Base-by-base conservation (phyloP, 768 basidiomycete species). In the Naematelia aurantialba region DNA sequence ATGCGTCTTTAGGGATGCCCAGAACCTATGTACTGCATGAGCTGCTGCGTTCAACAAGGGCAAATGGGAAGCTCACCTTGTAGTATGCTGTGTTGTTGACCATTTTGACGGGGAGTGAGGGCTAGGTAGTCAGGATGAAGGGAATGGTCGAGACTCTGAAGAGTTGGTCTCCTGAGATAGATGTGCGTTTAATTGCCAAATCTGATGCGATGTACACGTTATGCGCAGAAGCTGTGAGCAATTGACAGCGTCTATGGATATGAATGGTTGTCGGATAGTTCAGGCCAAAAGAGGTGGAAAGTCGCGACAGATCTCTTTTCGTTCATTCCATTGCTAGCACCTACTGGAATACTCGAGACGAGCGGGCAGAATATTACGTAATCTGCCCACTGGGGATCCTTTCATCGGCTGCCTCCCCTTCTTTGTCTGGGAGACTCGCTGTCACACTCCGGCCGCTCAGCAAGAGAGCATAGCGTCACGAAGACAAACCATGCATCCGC, bases 51-150 rank as follows among this genome's bases (percentile, higher is more conserved):
- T 14, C 14, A 50, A 19, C 19, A 5, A 26, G 21, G 42, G 4
- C 27, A 22, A n/a, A 21, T 22, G 10, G 17, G 4, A 12, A 26
- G 44, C 66, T 52, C 26, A 68, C 67, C 69, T 86, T 84, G 84
- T 97, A 97, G 80, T 93, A 97, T 81, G 94, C 89, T 69, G 82
- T 81, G 62, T 73, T 73, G 56, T 73, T 73, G 11, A 66, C 64
- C 71, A 73, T 72, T 11, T 12, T 46, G 24, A 45, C 25, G 53
- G 19, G 29, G 22, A 26, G 45, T 47, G 19, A 29, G n/a, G 17
- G 31, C 24, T 25, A 25, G 25, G n/a, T n/a, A 27, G 27, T 5
- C 27, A 30, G 29, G 54, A 50, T 46, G 45, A 22, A 24, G 30
- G 47, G 13, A 27, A 5, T 29, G 45, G 26, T 29, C 24, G 26